Evolutionary conservation across 768 basidiomycete genomes (phyloP).

Genomic region (Tylopilus cervinicoccineus): DNA sequence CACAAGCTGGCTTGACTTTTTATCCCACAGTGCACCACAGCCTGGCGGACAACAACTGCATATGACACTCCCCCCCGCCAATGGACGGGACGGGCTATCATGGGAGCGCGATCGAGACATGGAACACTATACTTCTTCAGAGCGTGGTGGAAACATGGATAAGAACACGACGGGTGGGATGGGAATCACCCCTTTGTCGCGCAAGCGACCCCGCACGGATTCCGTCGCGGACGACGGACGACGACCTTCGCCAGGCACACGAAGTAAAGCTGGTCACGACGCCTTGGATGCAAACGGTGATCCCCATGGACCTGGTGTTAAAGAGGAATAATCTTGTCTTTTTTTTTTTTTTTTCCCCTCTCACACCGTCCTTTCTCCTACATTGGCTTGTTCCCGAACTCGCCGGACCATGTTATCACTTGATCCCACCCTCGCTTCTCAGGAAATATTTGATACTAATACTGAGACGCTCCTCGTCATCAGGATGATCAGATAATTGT

Average conservation of each 20-base stretch:
- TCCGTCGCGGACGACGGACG: slow-evolving; percentile 18
- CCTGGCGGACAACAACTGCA: slow-evolving; percentile 25
- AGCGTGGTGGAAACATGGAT: slow-evolving; percentile 21
- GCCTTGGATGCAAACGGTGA: slow-evolving; percentile 14
- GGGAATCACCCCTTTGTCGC: slow-evolving; percentile 19
- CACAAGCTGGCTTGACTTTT: slow-evolving; percentile 32
- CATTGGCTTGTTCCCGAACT: neutral
- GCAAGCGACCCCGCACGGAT: slow-evolving; percentile 28
- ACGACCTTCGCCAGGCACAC: slow-evolving; percentile 19
- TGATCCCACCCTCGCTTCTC: neutral
- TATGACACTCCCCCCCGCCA: slow-evolving; percentile 26
- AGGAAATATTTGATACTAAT: slow-evolving; percentile 7
- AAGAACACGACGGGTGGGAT: slow-evolving; percentile 19
- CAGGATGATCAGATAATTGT: slow-evolving; percentile 2
- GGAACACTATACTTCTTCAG: slow-evolving; percentile 29
- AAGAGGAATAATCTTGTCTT: slow-evolving; percentile 23
- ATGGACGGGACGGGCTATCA: slow-evolving; percentile 26
- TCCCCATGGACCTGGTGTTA: slow-evolving; percentile 18
- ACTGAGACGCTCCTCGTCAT: neutral
- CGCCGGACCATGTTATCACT: neutral
- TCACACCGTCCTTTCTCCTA: neutral
- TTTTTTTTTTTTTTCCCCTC: neutral
- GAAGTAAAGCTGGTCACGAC: slow-evolving; percentile 15
- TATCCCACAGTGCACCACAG: slow-evolving; percentile 27
- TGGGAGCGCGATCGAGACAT: slow-evolving; percentile 31